A percentile compares a stretch with the other conserved stretches of the same genome.
phyloP scores from a whole-genome alignment of 495 filamentous ascomycete genomes.

The Evernia prunastri region DNA sequence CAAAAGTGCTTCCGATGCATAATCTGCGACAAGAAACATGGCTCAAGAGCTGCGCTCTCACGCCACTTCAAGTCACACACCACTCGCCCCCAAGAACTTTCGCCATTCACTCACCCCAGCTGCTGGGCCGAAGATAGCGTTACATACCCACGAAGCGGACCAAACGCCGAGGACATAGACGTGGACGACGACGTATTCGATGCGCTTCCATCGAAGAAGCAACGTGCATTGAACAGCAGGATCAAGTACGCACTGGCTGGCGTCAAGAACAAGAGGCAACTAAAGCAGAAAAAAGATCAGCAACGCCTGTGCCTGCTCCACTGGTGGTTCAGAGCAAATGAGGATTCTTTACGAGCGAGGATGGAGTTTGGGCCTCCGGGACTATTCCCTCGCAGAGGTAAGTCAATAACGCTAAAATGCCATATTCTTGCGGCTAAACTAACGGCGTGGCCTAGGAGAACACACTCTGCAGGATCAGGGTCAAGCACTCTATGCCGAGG shows the following conservation, averaged over 20 bases:
- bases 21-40: neutral
- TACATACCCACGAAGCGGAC: neutral
- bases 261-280: neutral
- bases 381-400: neutral
- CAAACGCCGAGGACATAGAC: neutral
- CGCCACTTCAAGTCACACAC: conserved; percentile 1
- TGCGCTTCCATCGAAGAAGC: neutral
- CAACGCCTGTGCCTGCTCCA: neutral
- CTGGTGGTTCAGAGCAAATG: neutral
- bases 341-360: neutral
- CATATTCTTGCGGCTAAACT: neutral
- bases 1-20: neutral
- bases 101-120: neutral
- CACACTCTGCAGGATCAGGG: neutral
- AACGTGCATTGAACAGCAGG: neutral
- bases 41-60: neutral
- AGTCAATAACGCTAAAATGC: neutral
- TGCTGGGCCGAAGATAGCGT: neutral
- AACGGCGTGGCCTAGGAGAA: neutral
- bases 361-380: neutral
- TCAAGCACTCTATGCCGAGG: neutral
- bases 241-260: neutral
- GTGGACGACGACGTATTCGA: neutral
- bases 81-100: neutral
- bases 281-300: neutral